Base-by-base conservation (phyloP, 2,329 filamentous ascomycete genomes). In the Aspergillus flavus region DNA sequence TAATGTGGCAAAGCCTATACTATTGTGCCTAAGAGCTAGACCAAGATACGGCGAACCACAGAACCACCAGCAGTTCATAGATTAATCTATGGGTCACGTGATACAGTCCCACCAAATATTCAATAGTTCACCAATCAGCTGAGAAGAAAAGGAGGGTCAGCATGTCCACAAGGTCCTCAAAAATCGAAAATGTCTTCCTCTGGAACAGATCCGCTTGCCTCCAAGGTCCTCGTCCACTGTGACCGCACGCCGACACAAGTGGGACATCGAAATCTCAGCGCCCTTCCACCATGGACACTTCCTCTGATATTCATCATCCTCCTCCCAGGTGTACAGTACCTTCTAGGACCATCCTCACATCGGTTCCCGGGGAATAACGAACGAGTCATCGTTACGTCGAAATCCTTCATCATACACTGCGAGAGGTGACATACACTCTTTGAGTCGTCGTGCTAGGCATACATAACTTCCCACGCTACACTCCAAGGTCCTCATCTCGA, bases 161-260 rank as follows among this genome's bases (percentile, higher is more conserved):
- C 45, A 23, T 59, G 68, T 69, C 67, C 73, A 64, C 75, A 77
- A 75, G 75, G 75, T 77, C 69, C 75, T 69, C 73, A 70, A 41
- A 56, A 34, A 12, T 21, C 63, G 52, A 64, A 68, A 68, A 68
- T 53, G 46, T 63, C 57, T 54, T 30, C 32, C 32, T 34, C 32
- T 34, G 32, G 32, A 34, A 34, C 45, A 52, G 26, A 30, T 53
- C 26, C 59, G 56, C 55, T 64, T 61, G 65, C 68, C 66, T 69
- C 69, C 74, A 76, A 76, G 74, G 74, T 75, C 73, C 72, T 61
- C 73, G 72, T 73, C 63, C 63, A 62, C 61, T 60, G 62, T 50
- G 50, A 64, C 61, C 62, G 61, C 62, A 41, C 39, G 39, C 14
- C 34, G 14, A 16, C 26, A 62, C 60, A 46, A 59, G 58, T 52